Evolutionary conservation across 2,329 filamentous ascomycete species (phyloP), one percentile per base, ranked within the genome.

Genomic region (Orbilia brochopaga): DNA sequence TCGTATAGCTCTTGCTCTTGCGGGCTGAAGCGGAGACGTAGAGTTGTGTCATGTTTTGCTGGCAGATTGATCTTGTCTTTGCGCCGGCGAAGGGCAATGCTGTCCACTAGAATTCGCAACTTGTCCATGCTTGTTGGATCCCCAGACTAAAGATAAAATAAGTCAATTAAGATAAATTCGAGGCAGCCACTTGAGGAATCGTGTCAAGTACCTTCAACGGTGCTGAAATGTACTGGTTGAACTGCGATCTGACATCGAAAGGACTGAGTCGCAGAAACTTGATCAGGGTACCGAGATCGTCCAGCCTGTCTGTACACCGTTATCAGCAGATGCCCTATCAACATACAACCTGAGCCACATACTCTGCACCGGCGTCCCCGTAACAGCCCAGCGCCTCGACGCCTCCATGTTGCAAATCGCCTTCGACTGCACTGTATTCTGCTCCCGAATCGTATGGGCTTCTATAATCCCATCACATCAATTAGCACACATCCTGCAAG

Each of bases 51-150:
- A 10, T 85, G 83, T 17, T 91, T 87, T 21, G 84, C 83, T 0
- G 91, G 90, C 1, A 99, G 82, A 76, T 95, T 84, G 69, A 97
- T 92, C 79, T 89, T 92, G 79, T 97, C 91, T 79, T 97, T 97
- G 35, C 94, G 83, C 21, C 94, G 90, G 24, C 94, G 89, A 8
- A 99, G 83, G 0, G 94, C 97, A 75, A 99, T 90, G n/a, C 90
- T 94, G 78, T 96, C 91, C 7, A 99, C 92, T 0, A 99, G 85
- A 10, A 97, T 84, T 30, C 93, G 90, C 32, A 99, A 83, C 78
- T 92, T 94, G 2, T 89, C 87, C 1, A 97, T 84, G 54, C 95
- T 92, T 46, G 90, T 88, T 0, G 90, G 87, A 76, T 97, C 90
- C 46, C 90, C 74, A 27, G 73, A 73, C 74, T 75, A 66, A 8